Conservation (phyloP, 2,329 filamentous ascomycete genomes). For the Exserohilum turcica region DNA sequence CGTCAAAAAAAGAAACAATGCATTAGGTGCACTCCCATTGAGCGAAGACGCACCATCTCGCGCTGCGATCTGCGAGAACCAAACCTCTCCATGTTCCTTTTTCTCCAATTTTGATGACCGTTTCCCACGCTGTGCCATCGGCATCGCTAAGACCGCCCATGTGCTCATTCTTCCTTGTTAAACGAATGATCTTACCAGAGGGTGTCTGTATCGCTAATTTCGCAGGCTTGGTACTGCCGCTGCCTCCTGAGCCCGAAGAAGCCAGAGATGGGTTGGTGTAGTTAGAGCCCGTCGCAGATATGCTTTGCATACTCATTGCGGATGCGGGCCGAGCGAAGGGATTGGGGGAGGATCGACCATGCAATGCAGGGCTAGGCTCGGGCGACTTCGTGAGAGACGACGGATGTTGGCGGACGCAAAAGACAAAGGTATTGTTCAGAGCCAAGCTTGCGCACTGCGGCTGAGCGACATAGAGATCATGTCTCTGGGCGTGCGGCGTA, state of each 20-base stretch:
- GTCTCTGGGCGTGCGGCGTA: slow-evolving; percentile 94
- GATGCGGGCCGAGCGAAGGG: slow-evolving; percentile 61
- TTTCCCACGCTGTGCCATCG: slow-evolving; percentile 82
- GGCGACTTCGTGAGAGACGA: slow-evolving; percentile 57
- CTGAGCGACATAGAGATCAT: slow-evolving; percentile 96
- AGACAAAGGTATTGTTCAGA: slow-evolving; percentile 97
- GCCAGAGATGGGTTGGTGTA: slow-evolving; percentile 63
- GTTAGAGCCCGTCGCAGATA: slow-evolving; percentile 58
- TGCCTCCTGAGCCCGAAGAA: slow-evolving; percentile 61
- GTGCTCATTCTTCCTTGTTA: slow-evolving; percentile 79
- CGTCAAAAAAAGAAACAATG: neutral
- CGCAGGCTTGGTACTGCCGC: slow-evolving; percentile 75
- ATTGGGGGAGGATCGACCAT: slow-evolving; percentile 57
- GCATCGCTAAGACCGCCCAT: slow-evolving; percentile 62
- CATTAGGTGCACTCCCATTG: slow-evolving; percentile 66
- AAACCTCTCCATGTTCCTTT: slow-evolving; percentile 79
- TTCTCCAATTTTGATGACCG: slow-evolving; percentile 88
- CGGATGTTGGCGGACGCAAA: slow-evolving; percentile 91
- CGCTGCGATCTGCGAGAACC: slow-evolving; percentile 81
- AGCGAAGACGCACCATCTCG: slow-evolving; percentile 89
- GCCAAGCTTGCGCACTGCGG: slow-evolving; percentile 89
- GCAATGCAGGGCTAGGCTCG: slow-evolving; percentile 43
- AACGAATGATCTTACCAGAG: slow-evolving; percentile 87
- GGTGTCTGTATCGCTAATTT: slow-evolving; percentile 95
- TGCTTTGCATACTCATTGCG: slow-evolving; percentile 65